Percentiles rank a stretch among this genome's conserved stretches.
phyloP scores from a whole-genome alignment of 2,329 filamentous ascomycete genomes.

The Arthrobotrys sphaeroides region DNA sequence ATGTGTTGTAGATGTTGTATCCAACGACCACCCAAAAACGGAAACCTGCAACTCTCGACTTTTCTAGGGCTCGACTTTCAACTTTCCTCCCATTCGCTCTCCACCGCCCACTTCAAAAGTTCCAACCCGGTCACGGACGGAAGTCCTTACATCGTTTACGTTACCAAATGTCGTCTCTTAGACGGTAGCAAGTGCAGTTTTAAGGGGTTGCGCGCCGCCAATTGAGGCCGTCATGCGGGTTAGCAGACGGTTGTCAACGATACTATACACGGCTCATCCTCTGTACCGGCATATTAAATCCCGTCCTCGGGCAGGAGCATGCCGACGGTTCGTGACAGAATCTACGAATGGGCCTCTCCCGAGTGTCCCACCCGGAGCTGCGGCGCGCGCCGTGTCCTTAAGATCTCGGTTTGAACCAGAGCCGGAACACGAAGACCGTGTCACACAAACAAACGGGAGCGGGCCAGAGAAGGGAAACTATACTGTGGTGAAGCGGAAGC shows the following conservation, averaged over 20 bases:
- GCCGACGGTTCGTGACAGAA: constrained; percentile 1
- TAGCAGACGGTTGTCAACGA: constrained; percentile 6
- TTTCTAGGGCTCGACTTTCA: too few species aligned
- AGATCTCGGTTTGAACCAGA: not conserved
- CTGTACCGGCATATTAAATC: not conserved
- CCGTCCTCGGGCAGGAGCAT: not conserved
- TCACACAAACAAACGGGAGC: not conserved
- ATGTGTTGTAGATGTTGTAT: too few species aligned
- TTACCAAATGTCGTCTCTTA: not conserved
- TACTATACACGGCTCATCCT: not conserved
- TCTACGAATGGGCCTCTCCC: not conserved
- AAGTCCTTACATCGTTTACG: not conserved
- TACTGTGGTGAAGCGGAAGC: too few species aligned
- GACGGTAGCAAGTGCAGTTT: not conserved
- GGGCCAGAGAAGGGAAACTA: not conserved
- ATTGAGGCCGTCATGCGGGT: constrained; percentile 11
- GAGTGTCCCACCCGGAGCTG: not conserved
- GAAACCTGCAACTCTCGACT: too few species aligned
- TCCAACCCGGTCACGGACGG: too few species aligned
- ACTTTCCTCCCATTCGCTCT: too few species aligned
- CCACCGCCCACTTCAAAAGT: too few species aligned
- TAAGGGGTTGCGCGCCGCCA: not conserved
- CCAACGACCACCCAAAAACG: too few species aligned
- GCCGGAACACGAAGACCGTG: not conserved
- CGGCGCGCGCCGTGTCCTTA: not conserved